phyloP scores from a whole-genome alignment of 768 basidiomycete species.

The Boletus sp. region DNA sequence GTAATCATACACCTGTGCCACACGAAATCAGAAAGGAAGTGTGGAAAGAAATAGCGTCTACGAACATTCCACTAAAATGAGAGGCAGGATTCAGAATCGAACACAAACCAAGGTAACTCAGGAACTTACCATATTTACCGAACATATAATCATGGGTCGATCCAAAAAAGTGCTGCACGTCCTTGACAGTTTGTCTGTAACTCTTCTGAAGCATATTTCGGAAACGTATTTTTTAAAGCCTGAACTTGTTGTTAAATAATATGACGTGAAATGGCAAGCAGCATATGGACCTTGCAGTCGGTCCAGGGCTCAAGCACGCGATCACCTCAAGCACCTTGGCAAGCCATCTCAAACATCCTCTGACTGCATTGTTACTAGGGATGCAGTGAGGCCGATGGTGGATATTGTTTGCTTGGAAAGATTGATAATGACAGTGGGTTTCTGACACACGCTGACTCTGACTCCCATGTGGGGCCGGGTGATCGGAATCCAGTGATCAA shows the following conservation, averaged over 20 bases:
- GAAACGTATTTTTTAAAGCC: conserved; percentile 67
- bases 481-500: too few species aligned
- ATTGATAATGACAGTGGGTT: too few species aligned
- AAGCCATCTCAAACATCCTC: too few species aligned
- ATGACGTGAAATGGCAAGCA: conserved; percentile 33
- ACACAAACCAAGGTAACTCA: not conserved
- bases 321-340: conserved; percentile 47
- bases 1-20: conserved; percentile 65
- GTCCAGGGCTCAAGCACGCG: conserved; percentile 79
- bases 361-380: too few species aligned
- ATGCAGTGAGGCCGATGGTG: too few species aligned
- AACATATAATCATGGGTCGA: conserved; percentile 66
- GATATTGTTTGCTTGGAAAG: too few species aligned
- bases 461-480: too few species aligned
- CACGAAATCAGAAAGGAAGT: conserved; percentile 11
- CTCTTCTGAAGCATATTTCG: conserved; percentile 53
- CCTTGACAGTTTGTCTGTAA: conserved; percentile 58
- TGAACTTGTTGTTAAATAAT: conserved; percentile 25
- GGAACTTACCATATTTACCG: conserved; percentile 58
- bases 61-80: conserved; percentile 67
- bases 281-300: conserved; percentile 46
- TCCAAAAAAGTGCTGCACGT: conserved; percentile 62
- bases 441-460: too few species aligned
- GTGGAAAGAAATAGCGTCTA: conserved; percentile 1
- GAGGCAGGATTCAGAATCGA: conserved; percentile 12